These are phyloP conservation scores for Dalbergia cochinchinensis DNA, from an alignment of 306 rosid species.

Conservation along the genomic window DNA sequence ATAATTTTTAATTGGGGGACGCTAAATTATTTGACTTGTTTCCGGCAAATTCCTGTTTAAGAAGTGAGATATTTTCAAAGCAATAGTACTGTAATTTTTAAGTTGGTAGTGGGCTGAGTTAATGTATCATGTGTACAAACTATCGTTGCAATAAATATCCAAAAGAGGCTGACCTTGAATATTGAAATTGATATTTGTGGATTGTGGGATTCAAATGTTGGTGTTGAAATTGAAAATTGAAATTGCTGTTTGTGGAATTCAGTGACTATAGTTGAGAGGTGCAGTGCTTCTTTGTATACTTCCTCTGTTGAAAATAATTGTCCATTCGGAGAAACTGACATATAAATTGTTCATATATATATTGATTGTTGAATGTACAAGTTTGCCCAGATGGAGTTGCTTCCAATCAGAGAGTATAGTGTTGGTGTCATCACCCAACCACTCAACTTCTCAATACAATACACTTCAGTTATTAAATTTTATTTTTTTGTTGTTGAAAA, in stretches of 20 bases:
- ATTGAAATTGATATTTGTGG: slow-evolving; percentile 1
- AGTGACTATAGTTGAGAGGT: background rate
- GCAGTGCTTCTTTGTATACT: background rate
- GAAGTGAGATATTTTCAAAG: background rate
- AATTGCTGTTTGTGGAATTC: background rate
- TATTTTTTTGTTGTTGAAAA: too few relatives aligned
- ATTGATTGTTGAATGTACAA: too few relatives aligned
- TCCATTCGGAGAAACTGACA: too few relatives aligned
- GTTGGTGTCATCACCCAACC: background rate
- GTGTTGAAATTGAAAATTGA: too few relatives aligned
- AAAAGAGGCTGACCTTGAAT: slow-evolving; percentile 2
- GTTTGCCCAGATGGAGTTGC: too few relatives aligned
- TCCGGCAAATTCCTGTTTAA: background rate
- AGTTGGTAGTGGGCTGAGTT: background rate
- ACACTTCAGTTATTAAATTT: background rate
- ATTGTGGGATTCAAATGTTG: background rate
- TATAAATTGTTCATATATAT: too few relatives aligned
- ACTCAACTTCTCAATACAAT: background rate
- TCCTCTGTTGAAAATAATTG: too few relatives aligned
- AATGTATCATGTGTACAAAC: background rate
- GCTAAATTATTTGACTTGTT: background rate
- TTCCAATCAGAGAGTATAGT: too few relatives aligned
- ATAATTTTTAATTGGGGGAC: background rate
- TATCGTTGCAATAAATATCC: slow-evolving; percentile 1
- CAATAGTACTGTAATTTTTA: background rate